A percentile compares a stretch with the other conserved stretches of the same genome.
These are phyloP conservation scores for Byssothecium circinans DNA, from an alignment of 2,329 filamentous ascomycete species.

Conservation along the genomic window DNA sequence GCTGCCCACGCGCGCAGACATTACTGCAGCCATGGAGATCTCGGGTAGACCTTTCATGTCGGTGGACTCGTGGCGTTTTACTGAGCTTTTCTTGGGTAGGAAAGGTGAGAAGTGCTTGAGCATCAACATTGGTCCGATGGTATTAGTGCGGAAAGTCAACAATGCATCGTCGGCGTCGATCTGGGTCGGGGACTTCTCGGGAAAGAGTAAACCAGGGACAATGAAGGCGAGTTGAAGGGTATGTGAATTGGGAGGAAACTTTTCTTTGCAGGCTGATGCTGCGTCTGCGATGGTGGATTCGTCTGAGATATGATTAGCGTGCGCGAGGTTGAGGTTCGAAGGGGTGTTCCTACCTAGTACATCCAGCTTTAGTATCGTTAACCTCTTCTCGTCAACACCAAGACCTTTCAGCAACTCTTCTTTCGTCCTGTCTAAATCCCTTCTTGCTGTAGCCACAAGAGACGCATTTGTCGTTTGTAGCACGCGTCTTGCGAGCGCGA, in stretches of 20 bases:
- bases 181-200: conserved; percentile 70
- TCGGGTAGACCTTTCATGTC: conserved; percentile 42
- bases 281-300: conserved; percentile 63
- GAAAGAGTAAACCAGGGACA: conserved; percentile 70
- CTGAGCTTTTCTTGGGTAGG: conserved; percentile 59
- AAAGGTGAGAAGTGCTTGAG: conserved; percentile 74
- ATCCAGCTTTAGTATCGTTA: conserved; percentile 58
- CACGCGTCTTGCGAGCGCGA: conserved; percentile 61
- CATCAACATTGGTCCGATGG: conserved; percentile 72
- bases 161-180: conserved; percentile 64
- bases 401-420: conserved; percentile 55
- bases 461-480: conserved; percentile 60
- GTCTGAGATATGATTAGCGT: conserved; percentile 46
- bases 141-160: conserved; percentile 73
- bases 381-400: conserved; percentile 49
- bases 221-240: conserved; percentile 71
- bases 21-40: conserved; percentile 69
- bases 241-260: conserved; percentile 52
- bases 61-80: conserved; percentile 1
- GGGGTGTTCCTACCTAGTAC: conserved; percentile 52
- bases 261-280: conserved; percentile 56
- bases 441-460: conserved; percentile 63
- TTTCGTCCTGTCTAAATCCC: conserved; percentile 53
- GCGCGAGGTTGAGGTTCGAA: not conserved
- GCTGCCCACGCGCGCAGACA: conserved; percentile 77